Conservation (phyloP, 192 early-diverging fungal genomes). For the Ambispora gerdemannii region DNA sequence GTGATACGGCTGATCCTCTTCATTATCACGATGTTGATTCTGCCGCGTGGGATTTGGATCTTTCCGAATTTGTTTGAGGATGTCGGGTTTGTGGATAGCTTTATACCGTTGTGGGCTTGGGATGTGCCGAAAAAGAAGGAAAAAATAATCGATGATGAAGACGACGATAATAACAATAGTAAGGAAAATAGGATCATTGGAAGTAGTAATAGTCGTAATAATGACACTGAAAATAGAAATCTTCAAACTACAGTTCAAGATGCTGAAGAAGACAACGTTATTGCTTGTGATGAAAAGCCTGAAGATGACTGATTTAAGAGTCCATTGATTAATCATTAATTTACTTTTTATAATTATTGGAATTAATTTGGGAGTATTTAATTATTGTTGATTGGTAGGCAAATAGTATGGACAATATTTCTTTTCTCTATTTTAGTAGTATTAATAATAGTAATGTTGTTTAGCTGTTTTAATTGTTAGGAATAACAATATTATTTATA, state of each 20-base stretch:
- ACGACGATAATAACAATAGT: slow-evolving; percentile 33
- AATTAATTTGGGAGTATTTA: no score
- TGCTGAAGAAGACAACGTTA: slow-evolving; percentile 48
- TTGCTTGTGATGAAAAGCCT: no score
- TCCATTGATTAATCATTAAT: no score
- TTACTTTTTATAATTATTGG: no score
- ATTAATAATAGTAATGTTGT: no score
- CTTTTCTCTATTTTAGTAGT: no score
- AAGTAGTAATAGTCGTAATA: slow-evolving; percentile 39
- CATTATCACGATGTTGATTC: slow-evolving; percentile 64
- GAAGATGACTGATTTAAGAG: no score
- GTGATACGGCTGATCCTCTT: slow-evolving; percentile 87
- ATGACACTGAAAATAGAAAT: slow-evolving; percentile 32
- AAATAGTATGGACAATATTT: no score
- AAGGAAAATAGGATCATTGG: slow-evolving; percentile 30
- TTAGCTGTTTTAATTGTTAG: no score
- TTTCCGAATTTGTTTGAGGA: slow-evolving; percentile 98
- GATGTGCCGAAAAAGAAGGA: slow-evolving; percentile 44
- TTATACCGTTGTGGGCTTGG: slow-evolving; percentile 89
- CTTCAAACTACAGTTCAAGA: slow-evolving; percentile 43
- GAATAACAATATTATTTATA: no score
- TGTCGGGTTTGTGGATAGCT: slow-evolving; percentile 89
- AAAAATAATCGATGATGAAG: slow-evolving; percentile 33
- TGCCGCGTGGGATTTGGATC: slow-evolving; percentile 87
- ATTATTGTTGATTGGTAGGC: no score